phyloP scores from a whole-genome alignment of 345 rosid genomes.

The Eucalyptus albens region DNA sequence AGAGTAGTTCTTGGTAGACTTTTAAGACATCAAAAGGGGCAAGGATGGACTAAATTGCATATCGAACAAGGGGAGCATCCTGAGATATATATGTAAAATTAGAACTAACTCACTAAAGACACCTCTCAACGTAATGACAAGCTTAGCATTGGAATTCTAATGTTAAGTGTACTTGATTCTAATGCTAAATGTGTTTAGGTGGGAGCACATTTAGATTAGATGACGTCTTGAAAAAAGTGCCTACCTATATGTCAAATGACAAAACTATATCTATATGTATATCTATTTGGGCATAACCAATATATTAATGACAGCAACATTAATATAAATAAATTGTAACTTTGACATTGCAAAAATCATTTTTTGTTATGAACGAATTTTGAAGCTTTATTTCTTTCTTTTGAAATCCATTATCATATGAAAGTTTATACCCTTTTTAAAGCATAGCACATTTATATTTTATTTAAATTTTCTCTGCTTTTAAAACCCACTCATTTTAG shows the following conservation, averaged over 20 bases:
- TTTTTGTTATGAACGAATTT: background rate
- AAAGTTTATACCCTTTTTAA: background rate
- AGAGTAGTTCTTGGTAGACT: background rate
- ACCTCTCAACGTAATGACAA: background rate
- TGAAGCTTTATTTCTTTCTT: background rate
- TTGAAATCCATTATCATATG: background rate
- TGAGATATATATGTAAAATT: background rate
- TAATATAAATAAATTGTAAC: background rate
- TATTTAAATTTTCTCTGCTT: background rate
- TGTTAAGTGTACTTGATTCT: background rate
- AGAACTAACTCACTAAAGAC: background rate
- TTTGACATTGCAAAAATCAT: background rate
- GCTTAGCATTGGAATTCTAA: background rate
- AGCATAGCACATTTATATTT: background rate
- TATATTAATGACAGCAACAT: background rate
- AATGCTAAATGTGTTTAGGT: background rate
- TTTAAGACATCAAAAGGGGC: background rate
- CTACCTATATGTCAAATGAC: background rate
- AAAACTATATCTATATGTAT: background rate
- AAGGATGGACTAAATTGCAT: background rate
- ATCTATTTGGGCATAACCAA: background rate
- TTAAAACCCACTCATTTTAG: background rate
- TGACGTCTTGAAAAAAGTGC: background rate
- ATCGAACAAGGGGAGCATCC: background rate
- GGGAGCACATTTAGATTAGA: background rate